Evolutionary conservation across 2,329 filamentous ascomycete genomes (phyloP).

Genomic region (Cercospora sp.): DNA sequence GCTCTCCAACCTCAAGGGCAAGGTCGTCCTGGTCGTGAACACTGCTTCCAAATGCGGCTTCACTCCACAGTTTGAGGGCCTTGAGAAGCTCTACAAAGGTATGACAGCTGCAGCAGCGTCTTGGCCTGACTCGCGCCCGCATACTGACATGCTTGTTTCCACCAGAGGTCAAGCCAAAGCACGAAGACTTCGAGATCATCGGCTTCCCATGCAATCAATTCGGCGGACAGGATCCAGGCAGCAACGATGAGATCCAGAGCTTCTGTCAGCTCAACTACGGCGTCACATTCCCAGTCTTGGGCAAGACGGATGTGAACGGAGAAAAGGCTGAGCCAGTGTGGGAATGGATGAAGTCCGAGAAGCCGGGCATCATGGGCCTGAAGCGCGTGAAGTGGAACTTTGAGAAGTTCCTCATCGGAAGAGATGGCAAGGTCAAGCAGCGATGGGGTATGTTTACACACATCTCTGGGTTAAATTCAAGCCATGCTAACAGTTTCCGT

Average conservation of each 20-base stretch:
- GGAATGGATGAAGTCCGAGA: slow-evolving; percentile 69
- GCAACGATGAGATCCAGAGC: slow-evolving; percentile 61
- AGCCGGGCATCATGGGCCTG: slow-evolving; percentile 81
- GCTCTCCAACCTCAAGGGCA: slow-evolving; percentile 74
- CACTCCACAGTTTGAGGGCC: slow-evolving; percentile 88
- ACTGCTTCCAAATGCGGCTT: slow-evolving; percentile 98
- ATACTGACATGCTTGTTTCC: neutral
- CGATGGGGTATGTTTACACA: slow-evolving; percentile 61
- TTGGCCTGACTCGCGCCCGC: neutral
- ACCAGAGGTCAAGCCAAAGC: slow-evolving; percentile 59
- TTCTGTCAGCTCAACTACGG: slow-evolving; percentile 93
- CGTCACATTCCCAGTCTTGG: slow-evolving; percentile 85
- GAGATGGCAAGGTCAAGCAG: slow-evolving; percentile 80
- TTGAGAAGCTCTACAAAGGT: slow-evolving; percentile 84
- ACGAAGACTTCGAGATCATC: slow-evolving; percentile 80
- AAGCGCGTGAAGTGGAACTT: slow-evolving; percentile 99
- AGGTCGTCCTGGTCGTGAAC: slow-evolving; percentile 95
- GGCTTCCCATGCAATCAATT: slow-evolving; percentile 99
- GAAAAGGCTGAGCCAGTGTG: slow-evolving; percentile 75
- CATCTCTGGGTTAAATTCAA: neutral
- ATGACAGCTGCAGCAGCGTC: neutral
- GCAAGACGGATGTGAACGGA: slow-evolving; percentile 94
- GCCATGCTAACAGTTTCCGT: neutral
- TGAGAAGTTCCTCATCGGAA: slow-evolving; percentile 92
- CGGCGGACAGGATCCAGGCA: slow-evolving; percentile 81